Percentiles rank a stretch among this genome's conserved stretches.
phyloP scores from a whole-genome alignment of 495 filamentous ascomycete genomes.

The Trichodelitschia bisporula region DNA sequence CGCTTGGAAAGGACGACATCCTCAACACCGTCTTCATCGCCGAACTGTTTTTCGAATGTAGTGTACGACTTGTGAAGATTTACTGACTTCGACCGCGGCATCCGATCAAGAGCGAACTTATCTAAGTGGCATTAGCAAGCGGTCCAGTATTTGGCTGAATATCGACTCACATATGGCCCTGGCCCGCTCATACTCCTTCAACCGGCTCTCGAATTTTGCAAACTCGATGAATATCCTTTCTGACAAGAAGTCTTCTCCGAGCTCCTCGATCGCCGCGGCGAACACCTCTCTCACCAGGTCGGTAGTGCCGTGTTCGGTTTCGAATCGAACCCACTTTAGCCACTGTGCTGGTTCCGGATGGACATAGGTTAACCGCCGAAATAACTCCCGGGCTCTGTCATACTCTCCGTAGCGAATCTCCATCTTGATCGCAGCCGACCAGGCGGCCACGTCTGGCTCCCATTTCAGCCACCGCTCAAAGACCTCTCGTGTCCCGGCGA shows the following conservation, averaged over 20 bases:
- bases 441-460: constrained; percentile 90
- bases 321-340: constrained; percentile 97
- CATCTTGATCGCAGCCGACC: constrained; percentile 86
- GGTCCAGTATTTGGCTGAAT: too few species aligned
- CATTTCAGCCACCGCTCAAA: constrained; percentile 98
- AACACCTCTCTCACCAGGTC: constrained; percentile 86
- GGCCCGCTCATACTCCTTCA: constrained; percentile 90
- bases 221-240: constrained; percentile 87
- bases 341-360: constrained; percentile 91
- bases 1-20: constrained; percentile 89
- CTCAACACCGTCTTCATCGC: constrained; percentile 81
- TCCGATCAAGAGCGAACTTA: constrained; percentile 81
- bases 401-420: constrained; percentile 89
- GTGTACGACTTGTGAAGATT: constrained; percentile 79
- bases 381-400: constrained; percentile 61
- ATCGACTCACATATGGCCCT: constrained; percentile 88
- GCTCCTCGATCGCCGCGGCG: constrained; percentile 62
- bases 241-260: constrained; percentile 92
- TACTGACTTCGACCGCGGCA: constrained; percentile 69
- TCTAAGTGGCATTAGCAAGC: too few species aligned
- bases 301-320: constrained; percentile 80
- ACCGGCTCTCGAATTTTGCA: constrained; percentile 72
- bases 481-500: constrained; percentile 76
- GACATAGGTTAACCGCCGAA: constrained; percentile 74
- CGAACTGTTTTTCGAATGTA: constrained; percentile 94